These are phyloP conservation scores for Liquidambar formosana DNA, from an alignment of 164 flowering plant species.

Conservation along the genomic window DNA sequence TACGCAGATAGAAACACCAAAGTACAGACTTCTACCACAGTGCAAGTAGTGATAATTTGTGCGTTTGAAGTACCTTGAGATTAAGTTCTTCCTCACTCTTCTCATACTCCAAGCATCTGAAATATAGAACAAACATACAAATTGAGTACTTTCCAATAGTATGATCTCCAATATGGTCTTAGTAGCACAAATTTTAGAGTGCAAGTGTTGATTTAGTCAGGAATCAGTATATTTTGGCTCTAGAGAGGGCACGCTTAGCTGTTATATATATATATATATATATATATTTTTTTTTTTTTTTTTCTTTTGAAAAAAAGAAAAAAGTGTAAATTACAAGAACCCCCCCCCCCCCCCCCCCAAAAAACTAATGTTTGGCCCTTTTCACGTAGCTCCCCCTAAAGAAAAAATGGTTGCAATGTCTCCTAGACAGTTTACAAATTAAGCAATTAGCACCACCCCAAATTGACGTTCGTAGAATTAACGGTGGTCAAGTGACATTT, in stretches of 20 bases:
- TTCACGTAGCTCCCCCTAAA: too few species aligned
- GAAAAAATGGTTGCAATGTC: too few species aligned
- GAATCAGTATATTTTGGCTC: not conserved
- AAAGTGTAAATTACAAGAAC: too few species aligned
- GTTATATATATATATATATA: too few species aligned
- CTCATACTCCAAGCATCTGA: constrained; percentile 66
- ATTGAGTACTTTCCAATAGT: too few species aligned
- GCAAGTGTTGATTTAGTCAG: not conserved
- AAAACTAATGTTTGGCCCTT: too few species aligned
- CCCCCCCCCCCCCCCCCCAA: too few species aligned
- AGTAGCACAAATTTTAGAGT: not conserved
- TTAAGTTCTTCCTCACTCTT: constrained; percentile 51
- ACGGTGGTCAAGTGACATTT: too few species aligned
- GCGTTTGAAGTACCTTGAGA: constrained; percentile 47
- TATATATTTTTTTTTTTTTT: too few species aligned
- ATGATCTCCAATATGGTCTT: not conserved
- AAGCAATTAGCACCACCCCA: too few species aligned
- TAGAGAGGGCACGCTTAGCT: not conserved
- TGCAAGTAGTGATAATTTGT: not conserved
- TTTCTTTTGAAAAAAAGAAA: too few species aligned
- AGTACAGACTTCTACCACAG: not conserved
- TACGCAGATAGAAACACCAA: not conserved
- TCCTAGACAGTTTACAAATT: not conserved
- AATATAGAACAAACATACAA: not conserved
- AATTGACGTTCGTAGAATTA: too few species aligned